Evolutionary conservation across 768 basidiomycete genomes (phyloP).

Genomic region (Termitomyces sp.): DNA sequence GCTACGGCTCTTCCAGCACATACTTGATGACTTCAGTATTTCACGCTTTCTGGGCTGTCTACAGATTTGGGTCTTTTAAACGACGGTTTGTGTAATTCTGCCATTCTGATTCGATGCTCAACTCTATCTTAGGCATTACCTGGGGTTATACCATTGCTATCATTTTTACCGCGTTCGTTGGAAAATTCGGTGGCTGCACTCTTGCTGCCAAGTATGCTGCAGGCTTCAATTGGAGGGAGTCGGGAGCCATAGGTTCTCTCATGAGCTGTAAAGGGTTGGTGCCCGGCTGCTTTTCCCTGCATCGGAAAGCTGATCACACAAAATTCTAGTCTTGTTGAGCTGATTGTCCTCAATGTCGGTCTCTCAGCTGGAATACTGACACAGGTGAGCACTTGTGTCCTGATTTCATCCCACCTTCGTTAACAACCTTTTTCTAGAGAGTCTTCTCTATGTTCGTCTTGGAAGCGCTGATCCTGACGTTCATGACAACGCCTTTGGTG

Average conservation of each 20-base stretch:
- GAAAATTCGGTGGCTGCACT: constrained; percentile 87
- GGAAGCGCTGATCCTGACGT: constrained; percentile 76
- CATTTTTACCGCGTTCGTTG: constrained; percentile 67
- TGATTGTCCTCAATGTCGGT: constrained; percentile 96
- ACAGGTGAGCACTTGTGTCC: constrained; percentile 24
- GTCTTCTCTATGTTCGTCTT: constrained; percentile 97
- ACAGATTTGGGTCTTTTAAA: constrained; percentile 85
- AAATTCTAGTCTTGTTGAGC: constrained; percentile 67
- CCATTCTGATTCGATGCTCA: neutral
- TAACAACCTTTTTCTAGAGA: constrained; percentile 26
- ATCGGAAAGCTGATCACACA: neutral
- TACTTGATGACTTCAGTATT: constrained; percentile 51
- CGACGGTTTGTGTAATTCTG: constrained; percentile 39
- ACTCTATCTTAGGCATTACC: constrained; percentile 45
- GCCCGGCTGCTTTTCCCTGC: neutral
- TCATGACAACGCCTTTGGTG: constrained; percentile 80
- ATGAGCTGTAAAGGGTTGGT: constrained; percentile 94
- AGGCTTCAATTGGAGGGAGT: constrained; percentile 77
- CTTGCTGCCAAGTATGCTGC: constrained; percentile 59
- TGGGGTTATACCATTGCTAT: constrained; percentile 91
- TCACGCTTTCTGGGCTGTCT: constrained; percentile 84
- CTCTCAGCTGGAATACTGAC: constrained; percentile 74
- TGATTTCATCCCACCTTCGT: neutral
- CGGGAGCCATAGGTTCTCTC: constrained; percentile 78
- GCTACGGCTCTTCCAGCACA: neutral